phyloP scores from a whole-genome alignment of 176 grass and related monocot species.

The Echinochloa phyllopogon region DNA sequence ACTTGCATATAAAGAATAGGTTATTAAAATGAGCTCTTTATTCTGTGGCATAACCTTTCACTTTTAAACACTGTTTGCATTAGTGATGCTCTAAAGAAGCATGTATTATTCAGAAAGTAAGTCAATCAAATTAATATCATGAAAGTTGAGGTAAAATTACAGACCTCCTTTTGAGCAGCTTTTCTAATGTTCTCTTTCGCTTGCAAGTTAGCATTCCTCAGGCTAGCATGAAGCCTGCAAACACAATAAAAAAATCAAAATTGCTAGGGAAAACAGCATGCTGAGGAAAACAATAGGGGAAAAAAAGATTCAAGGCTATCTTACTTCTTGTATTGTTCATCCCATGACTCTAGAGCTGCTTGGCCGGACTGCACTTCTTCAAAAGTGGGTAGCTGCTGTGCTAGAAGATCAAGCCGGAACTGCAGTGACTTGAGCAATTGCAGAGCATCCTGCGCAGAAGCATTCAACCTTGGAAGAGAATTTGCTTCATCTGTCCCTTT shows the following conservation, averaged over 20 bases:
- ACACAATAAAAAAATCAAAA: background rate
- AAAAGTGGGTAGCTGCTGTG: constrained; percentile 75
- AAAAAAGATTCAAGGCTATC: background rate
- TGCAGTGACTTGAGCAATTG: constrained; percentile 76
- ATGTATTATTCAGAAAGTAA: background rate
- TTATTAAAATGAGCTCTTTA: background rate
- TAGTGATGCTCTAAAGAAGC: background rate
- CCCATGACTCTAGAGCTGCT: constrained; percentile 67
- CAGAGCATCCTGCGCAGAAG: constrained; percentile 68
- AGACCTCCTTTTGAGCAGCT: constrained; percentile 76
- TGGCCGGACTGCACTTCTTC: constrained; percentile 70
- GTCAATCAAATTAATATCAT: constrained; percentile 4
- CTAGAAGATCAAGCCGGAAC: constrained; percentile 75
- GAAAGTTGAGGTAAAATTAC: constrained; percentile 21
- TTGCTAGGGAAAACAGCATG: background rate
- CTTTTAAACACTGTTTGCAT: background rate
- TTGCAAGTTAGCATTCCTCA: constrained; percentile 89
- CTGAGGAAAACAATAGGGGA: background rate
- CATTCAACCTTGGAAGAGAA: constrained; percentile 74
- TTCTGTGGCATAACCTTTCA: background rate
- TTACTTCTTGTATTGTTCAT: constrained; percentile 74
- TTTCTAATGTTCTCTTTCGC: constrained; percentile 82
- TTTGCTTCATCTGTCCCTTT: constrained; percentile 72
- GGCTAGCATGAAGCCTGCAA: constrained; percentile 57
- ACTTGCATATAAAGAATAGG: background rate